phyloP scores from a whole-genome alignment of 208 protist genomes.

The Tetramitus jugosus region DNA sequence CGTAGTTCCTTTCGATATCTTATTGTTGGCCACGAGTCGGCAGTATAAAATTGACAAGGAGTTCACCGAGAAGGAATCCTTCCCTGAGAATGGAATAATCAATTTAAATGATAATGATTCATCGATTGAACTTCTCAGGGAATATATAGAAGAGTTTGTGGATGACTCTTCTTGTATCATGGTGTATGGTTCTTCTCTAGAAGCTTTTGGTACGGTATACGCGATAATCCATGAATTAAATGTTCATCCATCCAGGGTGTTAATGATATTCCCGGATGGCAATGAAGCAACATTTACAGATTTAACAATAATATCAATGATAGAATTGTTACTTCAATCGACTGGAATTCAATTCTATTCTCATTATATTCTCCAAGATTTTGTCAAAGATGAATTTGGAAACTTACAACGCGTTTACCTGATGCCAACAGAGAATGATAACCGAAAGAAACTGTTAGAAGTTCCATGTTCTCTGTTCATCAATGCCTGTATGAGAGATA shows the following conservation, averaged over 20 bases:
- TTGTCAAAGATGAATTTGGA: too few species aligned
- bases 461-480: slow-evolving; percentile 66
- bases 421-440: background rate
- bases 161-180: slow-evolving; percentile 55
- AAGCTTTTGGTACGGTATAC: slow-evolving; percentile 56
- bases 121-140: too few species aligned
- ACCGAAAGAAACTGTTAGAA: slow-evolving; percentile 54
- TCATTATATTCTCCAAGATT: too few species aligned
- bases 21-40: too few species aligned
- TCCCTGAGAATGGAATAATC: too few species aligned
- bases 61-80: too few species aligned
- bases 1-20: too few species aligned
- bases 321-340: too few species aligned
- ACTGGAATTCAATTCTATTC: too few species aligned
- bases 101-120: too few species aligned
- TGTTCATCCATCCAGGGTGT: slow-evolving; percentile 62
- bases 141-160: slow-evolving; percentile 48
- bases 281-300: slow-evolving; percentile 26
- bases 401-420: slow-evolving; percentile 34
- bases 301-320: background rate
- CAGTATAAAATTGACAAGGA: too few species aligned
- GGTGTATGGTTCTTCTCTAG: slow-evolving; percentile 68
- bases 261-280: slow-evolving; percentile 54
- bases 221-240: slow-evolving; percentile 50
- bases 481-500: slow-evolving; percentile 71